Evolutionary conservation across 2,329 filamentous ascomycete genomes (phyloP), one percentile per base, ranked within the genome.

Genomic region (Monosporascus sp.): DNA sequence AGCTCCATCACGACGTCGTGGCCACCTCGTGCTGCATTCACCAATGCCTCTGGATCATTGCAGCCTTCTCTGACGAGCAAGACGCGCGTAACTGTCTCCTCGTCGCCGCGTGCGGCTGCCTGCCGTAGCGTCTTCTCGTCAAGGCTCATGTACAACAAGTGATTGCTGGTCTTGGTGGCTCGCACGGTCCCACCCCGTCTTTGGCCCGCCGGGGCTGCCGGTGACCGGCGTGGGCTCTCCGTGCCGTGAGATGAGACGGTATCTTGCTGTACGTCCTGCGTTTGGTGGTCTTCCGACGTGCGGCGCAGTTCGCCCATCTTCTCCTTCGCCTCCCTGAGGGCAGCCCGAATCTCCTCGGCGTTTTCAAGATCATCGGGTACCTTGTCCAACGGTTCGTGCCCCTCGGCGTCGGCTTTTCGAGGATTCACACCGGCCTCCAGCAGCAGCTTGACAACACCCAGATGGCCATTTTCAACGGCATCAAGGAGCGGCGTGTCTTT

Each of bases 401-500:
- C 94, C 63, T 91, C 88, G n/a, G 90, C 86, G 67, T 97, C 97
- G 47, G 91, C 86, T 60, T 91, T 89, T 49, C 91, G 86, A 48
- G 94, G 94, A 66, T 99, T 95, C 14, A 96, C 93, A 11, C 92
- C 93, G 53, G 92, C 87, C 52, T 88, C 84, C 2, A 99, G 77
- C 37, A 99, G 75, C 9, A 96, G 77, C 64, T 85, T 89, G 43
- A 99, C 89, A 4, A 97, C 93, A 18, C 88, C 89, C 7, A 96
- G 69, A 66, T 99, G 92, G 1, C 90, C 90, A 64, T 99, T 99
- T 62, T 97, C 94, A 28, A 97, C 91, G 5, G 94, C 94, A 74
- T 99, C 94, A 51, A 99, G 87, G 37, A 99, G 79, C 28, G 94
- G 94, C 0, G 94, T 97, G 64, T 99, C 94, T 64, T 90, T 91